Evolutionary conservation across 2,329 filamentous ascomycete genomes (phyloP), one percentile per base, ranked within the genome.

Genomic region (Colletotrichum trifolii): DNA sequence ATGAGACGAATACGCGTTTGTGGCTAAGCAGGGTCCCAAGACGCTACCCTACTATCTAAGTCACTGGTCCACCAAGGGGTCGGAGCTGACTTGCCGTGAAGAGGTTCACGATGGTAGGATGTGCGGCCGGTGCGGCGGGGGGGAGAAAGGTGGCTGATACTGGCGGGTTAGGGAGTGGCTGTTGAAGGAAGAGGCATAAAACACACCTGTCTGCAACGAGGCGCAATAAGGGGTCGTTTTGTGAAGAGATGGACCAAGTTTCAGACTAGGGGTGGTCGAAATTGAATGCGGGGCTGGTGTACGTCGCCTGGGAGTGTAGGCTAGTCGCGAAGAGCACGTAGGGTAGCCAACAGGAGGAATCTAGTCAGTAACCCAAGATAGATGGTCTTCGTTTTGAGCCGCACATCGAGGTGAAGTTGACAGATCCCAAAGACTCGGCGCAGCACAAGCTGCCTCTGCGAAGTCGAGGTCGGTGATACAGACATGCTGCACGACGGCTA

Each of bases 1-100:
- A 69, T 72, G 70, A 71, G 71, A 73, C 71, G 69, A 66, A 67
- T 64, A 67, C 57, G 60, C 38, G 54, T 54, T 36, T 66, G 60
- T 52, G 43, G 42, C 57, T 8, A 38, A 47, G 52, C 54, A 66
- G 43, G 48, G 67, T 48, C 52, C 45, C 50, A 60, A 59, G 38
- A 54, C 48, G 43, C 54, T 63, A 66, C 64, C 60, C 64, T 64
- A 25, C 25, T 25, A 5, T 25, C 4, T 25, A 66, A 54, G 64
- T 60, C 39, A 35, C 15, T 53, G 63, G 58, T 56, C 40, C 59
- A 42, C 52, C 57, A 60, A 56, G 59, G 42, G 40, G 52, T 42
- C 47, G 58, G 59, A 39, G 54, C 52, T 42, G 52, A 42, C 52
- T 53, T 57, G 58, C 47, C 53, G 46, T 53, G 33, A 39, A 8